phyloP scores from a whole-genome alignment of 257 asterid genomes.

The Linaria vulgaris region DNA sequence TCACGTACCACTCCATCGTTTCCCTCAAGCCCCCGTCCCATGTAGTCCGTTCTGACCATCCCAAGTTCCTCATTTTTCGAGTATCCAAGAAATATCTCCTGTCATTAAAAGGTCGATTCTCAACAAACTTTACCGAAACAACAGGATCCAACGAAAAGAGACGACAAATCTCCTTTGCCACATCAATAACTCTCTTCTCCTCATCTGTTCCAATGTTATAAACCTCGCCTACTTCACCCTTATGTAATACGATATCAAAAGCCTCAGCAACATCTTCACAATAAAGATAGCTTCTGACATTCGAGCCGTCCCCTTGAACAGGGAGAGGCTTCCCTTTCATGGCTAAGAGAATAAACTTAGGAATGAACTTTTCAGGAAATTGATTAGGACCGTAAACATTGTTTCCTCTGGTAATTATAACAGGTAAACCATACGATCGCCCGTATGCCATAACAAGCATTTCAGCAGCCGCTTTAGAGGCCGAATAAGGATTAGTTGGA shows the following conservation, averaged over 20 bases:
- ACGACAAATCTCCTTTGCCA: constrained; percentile 43
- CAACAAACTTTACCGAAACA: constrained; percentile 31
- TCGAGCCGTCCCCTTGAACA: constrained; percentile 44
- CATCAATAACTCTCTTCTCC: constrained; percentile 48
- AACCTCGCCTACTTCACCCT: constrained; percentile 45
- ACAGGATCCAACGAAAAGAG: constrained; percentile 33
- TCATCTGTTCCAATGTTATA: constrained; percentile 43
- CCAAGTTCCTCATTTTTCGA: constrained; percentile 33
- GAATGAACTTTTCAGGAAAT: constrained; percentile 43
- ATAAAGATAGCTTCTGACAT: constrained; percentile 44
- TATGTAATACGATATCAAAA: constrained; percentile 43
- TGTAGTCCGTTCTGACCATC: constrained; percentile 41
- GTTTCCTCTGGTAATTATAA: constrained; percentile 51
- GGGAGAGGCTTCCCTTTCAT: constrained; percentile 45
- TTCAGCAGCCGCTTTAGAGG: constrained; percentile 57
- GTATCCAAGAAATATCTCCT: constrained; percentile 38
- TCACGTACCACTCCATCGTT: constrained; percentile 45
- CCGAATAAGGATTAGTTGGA: constrained; percentile 53
- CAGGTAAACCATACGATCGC: constrained; percentile 44
- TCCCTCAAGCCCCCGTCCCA: constrained; percentile 42
- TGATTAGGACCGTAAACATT: constrained; percentile 50
- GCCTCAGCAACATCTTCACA: constrained; percentile 54
- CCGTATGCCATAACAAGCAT: constrained; percentile 56
- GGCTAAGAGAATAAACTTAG: constrained; percentile 47
- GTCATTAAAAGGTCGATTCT: constrained; percentile 45